Evolutionary conservation across 371 early-diverging fungal species (phyloP).

Genomic region (Dinochytrium kinnereticum): DNA sequence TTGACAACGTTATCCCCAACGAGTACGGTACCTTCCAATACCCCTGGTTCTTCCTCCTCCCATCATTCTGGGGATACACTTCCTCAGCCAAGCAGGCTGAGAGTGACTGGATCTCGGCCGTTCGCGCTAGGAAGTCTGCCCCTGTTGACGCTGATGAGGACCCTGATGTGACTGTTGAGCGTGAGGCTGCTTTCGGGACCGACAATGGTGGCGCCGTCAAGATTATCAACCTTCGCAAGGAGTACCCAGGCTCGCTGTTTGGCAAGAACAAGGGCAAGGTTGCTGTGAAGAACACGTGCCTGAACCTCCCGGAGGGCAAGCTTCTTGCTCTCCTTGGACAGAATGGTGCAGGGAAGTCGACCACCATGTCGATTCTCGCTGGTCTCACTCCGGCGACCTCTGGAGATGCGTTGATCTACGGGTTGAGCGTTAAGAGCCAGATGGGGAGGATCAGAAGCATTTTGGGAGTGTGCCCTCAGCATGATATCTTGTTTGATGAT

Average conservation of each 20-base stretch:
- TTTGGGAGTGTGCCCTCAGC: constrained; percentile 75
- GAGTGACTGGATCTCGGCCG: constrained; percentile 39
- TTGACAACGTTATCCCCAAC: constrained; percentile 71
- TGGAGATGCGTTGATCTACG: constrained; percentile 67
- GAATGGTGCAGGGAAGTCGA: constrained; percentile 77
- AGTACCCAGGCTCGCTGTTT: constrained; percentile 55
- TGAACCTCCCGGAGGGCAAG: constrained; percentile 67
- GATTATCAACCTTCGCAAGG: constrained; percentile 69
- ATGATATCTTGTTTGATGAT: constrained; percentile 65
- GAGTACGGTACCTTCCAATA: constrained; percentile 66
- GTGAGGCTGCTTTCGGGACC: background rate
- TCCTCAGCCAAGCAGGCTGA: constrained; percentile 18
- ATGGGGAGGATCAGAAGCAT: constrained; percentile 64
- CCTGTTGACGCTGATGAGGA: constrained; percentile 54
- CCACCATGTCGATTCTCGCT: constrained; percentile 62
- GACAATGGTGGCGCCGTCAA: constrained; percentile 43
- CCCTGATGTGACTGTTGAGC: background rate
- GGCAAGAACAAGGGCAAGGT: constrained; percentile 61
- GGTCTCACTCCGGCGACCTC: constrained; percentile 66
- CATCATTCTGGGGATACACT: constrained; percentile 66
- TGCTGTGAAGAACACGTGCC: constrained; percentile 64
- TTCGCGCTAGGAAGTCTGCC: constrained; percentile 9
- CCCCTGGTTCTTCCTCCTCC: constrained; percentile 65
- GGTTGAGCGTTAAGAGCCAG: constrained; percentile 53
- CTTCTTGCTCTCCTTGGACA: constrained; percentile 67